phyloP scores from a whole-genome alignment of 2,329 filamentous ascomycete species.

The Cladosporium sp. region DNA sequence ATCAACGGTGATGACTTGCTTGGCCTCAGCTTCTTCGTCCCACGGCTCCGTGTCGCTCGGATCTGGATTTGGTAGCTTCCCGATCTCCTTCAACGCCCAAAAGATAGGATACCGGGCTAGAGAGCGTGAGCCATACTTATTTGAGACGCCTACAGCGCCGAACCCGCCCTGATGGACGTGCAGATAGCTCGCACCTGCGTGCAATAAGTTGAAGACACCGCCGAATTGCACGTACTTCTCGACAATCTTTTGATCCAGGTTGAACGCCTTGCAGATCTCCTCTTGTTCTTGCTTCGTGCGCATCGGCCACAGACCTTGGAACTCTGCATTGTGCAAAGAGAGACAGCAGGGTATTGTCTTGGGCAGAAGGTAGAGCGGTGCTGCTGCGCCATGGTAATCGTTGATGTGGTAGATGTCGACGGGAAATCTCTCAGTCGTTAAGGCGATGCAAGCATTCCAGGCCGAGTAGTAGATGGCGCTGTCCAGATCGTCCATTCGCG shows the following conservation, averaged over 20 bases:
- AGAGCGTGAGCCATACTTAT: conserved; percentile 64
- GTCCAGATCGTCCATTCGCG: conserved; percentile 66
- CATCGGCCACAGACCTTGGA: conserved; percentile 67
- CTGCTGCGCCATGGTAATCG: conserved; percentile 60
- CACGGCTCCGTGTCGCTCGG: conserved; percentile 62
- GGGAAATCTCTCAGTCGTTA: conserved; percentile 58
- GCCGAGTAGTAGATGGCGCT: conserved; percentile 65
- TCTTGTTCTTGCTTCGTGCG: conserved; percentile 56
- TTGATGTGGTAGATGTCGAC: conserved; percentile 63
- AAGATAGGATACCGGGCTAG: conserved; percentile 66
- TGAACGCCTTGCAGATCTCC: conserved; percentile 63
- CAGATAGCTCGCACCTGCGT: conserved; percentile 62
- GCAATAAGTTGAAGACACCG: conserved; percentile 64
- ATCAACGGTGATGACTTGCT: conserved; percentile 51
- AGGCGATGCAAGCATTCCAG: conserved; percentile 67
- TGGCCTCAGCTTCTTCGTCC: conserved; percentile 50
- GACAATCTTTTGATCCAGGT: conserved; percentile 54
- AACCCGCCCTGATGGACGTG: conserved; percentile 66
- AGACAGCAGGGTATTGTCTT: conserved; percentile 58
- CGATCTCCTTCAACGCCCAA: conserved; percentile 61
- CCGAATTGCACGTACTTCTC: conserved; percentile 63
- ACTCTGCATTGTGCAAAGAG: conserved; percentile 66
- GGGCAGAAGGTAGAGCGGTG: conserved; percentile 62
- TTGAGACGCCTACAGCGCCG: conserved; percentile 63
- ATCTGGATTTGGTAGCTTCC: conserved; percentile 62